Evolutionary conservation across 2,329 filamentous ascomycete genomes (phyloP), one percentile per base, ranked within the genome.

Genomic region (Aspergillus glaucus): DNA sequence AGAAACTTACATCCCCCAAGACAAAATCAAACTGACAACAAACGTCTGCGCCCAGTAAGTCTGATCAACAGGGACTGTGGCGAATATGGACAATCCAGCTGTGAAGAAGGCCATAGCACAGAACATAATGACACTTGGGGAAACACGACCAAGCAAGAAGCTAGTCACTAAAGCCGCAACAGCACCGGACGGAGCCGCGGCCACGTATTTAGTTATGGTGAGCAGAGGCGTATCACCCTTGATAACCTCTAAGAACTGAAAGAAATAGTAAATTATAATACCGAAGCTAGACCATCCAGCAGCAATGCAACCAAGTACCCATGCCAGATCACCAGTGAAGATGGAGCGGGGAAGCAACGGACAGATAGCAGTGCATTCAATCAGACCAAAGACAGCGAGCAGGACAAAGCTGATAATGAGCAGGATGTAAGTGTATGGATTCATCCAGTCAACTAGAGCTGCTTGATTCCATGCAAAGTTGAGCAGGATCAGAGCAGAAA

Each of bases 391-490:
- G 2, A 73, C 55, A 0, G 63, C 67, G 2, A 81, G 61, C 3
- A 85, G 65, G 0, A 81, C 30, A 3, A 79, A 49, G 1, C 82
- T 80, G 3, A 82, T 50, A 32, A 84, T 75, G 1, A 86, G 67
- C 1, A 77, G 65, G 0, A 76, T 67, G 50, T 78, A 76, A 19
- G 82, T 70, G 47, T 79, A 79, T 0, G 78, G 67, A 10, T 71
- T 67, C 1, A 67, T 54, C 82, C 81, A 85, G 2, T 79, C 79
- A 3, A 74, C 76, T 1, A 79, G 68, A 0, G 79, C 74, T 0
- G 78, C 80, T 58, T 85, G 80, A 50, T 82, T 85, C 79, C 79
- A 84, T 0, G 81, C 78, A 55, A 85, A 80, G 60, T 83, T 84
- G 68, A 85, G 75, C 24, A 86, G 69, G 0, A 83, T 71, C 39